These are phyloP conservation scores for Arthrobotrys megalospora DNA, from an alignment of 2,329 filamentous ascomycete species.

Conservation along the genomic window DNA sequence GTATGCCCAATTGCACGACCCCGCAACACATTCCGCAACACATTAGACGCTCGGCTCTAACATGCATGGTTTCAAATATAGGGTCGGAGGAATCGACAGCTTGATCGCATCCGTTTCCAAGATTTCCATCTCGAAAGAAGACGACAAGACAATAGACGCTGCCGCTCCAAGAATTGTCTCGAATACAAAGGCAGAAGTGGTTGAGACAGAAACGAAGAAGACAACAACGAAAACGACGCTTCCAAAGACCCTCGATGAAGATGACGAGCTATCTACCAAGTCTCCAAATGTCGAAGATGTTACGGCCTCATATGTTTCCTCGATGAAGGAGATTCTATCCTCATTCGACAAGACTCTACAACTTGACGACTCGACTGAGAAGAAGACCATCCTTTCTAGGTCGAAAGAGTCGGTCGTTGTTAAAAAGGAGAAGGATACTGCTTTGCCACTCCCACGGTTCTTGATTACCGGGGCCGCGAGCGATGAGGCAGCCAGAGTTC, in stretches of 20 bases:
- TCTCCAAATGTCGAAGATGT: slow-evolving; percentile 50
- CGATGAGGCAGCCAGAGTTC: slow-evolving; percentile 34
- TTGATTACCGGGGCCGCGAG: slow-evolving; percentile 52
- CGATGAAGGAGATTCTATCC: slow-evolving; percentile 59
- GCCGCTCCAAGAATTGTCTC: slow-evolving; percentile 52
- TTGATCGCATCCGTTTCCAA: slow-evolving; percentile 59
- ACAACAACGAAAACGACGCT: slow-evolving; percentile 9
- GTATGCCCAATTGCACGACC: slow-evolving; percentile 40
- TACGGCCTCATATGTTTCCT: slow-evolving; percentile 59
- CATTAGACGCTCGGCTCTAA: slow-evolving; percentile 29
- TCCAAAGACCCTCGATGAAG: slow-evolving; percentile 58
- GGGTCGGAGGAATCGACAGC: slow-evolving; percentile 58
- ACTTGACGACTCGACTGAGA: slow-evolving; percentile 48
- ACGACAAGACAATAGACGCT: slow-evolving; percentile 60
- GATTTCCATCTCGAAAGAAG: slow-evolving; percentile 55
- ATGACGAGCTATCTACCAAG: slow-evolving; percentile 50
- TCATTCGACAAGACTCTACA: slow-evolving; percentile 59
- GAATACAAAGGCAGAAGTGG: slow-evolving; percentile 28
- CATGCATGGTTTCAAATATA: slow-evolving; percentile 6
- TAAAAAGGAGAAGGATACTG: slow-evolving; percentile 60
- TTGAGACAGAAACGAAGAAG: slow-evolving; percentile 24
- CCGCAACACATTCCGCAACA: slow-evolving; percentile 57
- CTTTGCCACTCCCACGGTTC: slow-evolving; percentile 58
- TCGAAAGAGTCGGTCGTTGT: slow-evolving; percentile 26
- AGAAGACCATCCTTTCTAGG: slow-evolving; percentile 51